Evolutionary conservation across 164 flowering plant species (phyloP), one percentile per base, ranked within the genome.

Genomic region (Liquidambar formosana): DNA sequence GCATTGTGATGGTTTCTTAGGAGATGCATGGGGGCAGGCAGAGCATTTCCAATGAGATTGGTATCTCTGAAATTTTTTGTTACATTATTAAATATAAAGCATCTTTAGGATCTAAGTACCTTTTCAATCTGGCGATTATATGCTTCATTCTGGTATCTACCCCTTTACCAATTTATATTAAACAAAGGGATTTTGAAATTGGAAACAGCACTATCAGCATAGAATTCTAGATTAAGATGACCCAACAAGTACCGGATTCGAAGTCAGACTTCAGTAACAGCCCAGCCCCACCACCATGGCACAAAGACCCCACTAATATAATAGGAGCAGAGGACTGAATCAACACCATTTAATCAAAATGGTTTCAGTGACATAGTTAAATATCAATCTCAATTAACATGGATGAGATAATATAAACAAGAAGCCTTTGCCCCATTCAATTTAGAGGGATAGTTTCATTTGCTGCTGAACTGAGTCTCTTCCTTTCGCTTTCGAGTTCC

Each of bases 121-220:
- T 63, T 45, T 63, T 44, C 65, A 45, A 45, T 63, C 65, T 8
- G n/a, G 53, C 44, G 33, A 45, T 45, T 25, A 63, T 45, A 22
- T 44, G 21, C 4, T 57, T 33, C 18, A 57, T 13, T 57, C 33
- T 25, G 11, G 60, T 22, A 57, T 25, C 60, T 9, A 49, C 8
- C 8, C 53, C 4, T 33, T 33, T 33, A 33, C 21, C 25, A 53
- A 19, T 53, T 53, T 2, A 43, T 61, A 43, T 18, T 61, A 38
- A 43, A 61, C 26, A 19, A 61, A 61, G 22, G 11, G 21, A 23
- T 38, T 33, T 61, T 16, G 48, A 9, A 61, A 15, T 12, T n/a
- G 48, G n/a, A 43, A 43, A 23, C 48, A 11, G 10, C 27, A 43
- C 6, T 19, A 59, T 59, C 44, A 27, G 28, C 12, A 59, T 3